Evolutionary conservation across 2,329 filamentous ascomycete genomes (phyloP).

Genomic region (Sclerotinia glacialis): DNA sequence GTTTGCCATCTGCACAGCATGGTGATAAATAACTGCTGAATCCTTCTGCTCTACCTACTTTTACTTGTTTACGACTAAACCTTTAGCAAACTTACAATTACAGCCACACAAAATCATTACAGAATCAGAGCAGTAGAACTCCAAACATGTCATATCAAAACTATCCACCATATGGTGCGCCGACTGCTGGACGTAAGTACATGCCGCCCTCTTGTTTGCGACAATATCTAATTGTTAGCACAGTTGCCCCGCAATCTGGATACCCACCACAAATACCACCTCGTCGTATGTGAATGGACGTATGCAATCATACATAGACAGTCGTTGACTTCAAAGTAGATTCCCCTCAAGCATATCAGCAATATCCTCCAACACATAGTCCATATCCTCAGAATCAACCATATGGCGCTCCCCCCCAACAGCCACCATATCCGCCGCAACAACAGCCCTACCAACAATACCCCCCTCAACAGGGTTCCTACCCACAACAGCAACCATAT

Average conservation of each 20-base stretch:
- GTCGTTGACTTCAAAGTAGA: slow-evolving; percentile 8
- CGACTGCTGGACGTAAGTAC: slow-evolving; percentile 26
- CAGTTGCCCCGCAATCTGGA: slow-evolving; percentile 21
- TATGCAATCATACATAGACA: background rate
- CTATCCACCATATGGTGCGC: slow-evolving; percentile 25
- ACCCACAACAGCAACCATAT: slow-evolving; percentile 49
- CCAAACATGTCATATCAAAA: slow-evolving; percentile 22
- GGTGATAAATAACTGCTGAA: background rate
- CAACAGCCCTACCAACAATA: slow-evolving; percentile 21
- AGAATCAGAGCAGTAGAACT: background rate
- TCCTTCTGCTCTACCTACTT: slow-evolving; percentile 7
- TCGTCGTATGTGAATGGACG: background rate
- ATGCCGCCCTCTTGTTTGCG: slow-evolving; percentile 20
- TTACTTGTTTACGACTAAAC: background rate
- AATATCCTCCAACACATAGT: slow-evolving; percentile 27
- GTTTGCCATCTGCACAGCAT: slow-evolving; percentile 9
- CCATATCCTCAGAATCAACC: slow-evolving; percentile 26
- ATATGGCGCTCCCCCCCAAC: slow-evolving; percentile 33
- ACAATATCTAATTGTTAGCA: slow-evolving; percentile 23
- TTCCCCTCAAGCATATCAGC: slow-evolving; percentile 21
- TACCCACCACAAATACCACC: slow-evolving; percentile 23
- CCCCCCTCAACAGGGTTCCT: slow-evolving; percentile 19
- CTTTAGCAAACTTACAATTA: background rate
- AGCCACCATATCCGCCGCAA: slow-evolving; percentile 31
- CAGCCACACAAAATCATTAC: background rate